These are phyloP conservation scores for Colletotrichum sp. DNA, from an alignment of 2,329 filamentous ascomycete genomes.

Conservation along the genomic window DNA sequence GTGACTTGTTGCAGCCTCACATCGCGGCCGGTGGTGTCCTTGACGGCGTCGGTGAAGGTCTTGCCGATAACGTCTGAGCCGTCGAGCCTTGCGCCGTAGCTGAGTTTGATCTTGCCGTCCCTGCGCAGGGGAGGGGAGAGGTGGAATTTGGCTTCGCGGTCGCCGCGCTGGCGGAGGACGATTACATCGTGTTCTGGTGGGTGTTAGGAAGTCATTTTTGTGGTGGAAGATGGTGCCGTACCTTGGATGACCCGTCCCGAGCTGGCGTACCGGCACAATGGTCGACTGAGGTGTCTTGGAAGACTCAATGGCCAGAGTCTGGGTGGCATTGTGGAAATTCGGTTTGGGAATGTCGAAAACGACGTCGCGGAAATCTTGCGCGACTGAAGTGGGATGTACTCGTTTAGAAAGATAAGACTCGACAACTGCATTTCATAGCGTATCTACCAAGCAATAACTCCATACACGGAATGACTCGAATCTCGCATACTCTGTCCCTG, in stretches of 20 bases:
- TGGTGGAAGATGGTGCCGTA: not conserved
- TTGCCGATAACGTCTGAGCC: conserved; percentile 69
- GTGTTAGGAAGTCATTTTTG: not conserved
- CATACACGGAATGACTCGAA: not conserved
- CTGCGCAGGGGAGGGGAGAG: conserved; percentile 39
- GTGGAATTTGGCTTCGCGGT: conserved; percentile 37
- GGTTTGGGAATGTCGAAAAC: not conserved
- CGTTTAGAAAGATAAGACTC: not conserved
- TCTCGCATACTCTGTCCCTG: not conserved
- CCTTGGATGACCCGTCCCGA: conserved; percentile 4
- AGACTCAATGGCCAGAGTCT: conserved; percentile 2
- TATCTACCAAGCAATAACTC: not conserved
- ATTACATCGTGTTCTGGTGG: conserved; percentile 43
- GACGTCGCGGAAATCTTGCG: not conserved
- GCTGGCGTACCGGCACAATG: not conserved
- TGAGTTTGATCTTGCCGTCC: conserved; percentile 35
- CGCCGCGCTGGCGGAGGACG: conserved; percentile 42
- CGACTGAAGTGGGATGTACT: not conserved
- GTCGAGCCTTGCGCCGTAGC: conserved; percentile 50
- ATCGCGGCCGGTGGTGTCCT: conserved; percentile 51
- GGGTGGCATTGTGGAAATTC: not conserved
- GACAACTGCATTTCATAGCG: not conserved
- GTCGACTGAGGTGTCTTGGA: not conserved
- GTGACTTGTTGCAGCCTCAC: conserved; percentile 69
- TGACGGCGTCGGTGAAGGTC: conserved; percentile 61